Percentiles rank a stretch among this genome's conserved stretches.
Conservation (phyloP, 2,329 filamentous ascomycete genomes). For the Cladosporium halotolerans region DNA sequence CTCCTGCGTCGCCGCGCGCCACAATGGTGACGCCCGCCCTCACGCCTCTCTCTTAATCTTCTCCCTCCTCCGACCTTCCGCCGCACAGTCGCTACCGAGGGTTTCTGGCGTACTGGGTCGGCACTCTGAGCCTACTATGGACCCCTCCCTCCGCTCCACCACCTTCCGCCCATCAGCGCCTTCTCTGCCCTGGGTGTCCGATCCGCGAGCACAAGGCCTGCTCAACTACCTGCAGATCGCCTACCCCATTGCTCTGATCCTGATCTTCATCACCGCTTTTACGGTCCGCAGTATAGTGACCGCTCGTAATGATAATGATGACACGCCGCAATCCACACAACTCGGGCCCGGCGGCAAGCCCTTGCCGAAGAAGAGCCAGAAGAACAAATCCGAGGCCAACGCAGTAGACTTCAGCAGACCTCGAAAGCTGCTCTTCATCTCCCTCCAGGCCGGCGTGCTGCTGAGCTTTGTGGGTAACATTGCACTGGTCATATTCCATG, state of each 20-base stretch:
- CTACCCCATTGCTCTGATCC: constrained; percentile 58
- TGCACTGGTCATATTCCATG: constrained; percentile 66
- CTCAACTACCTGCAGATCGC: constrained; percentile 48
- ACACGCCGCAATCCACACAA: constrained; percentile 35
- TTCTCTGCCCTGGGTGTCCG: constrained; percentile 28
- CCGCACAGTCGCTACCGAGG: constrained; percentile 10
- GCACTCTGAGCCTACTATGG: constrained; percentile 1
- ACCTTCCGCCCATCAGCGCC: constrained; percentile 6
- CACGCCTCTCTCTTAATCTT: constrained; percentile 5
- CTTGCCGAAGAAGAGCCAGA: constrained; percentile 59
- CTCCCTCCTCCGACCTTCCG: constrained; percentile 8
- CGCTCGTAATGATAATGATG: constrained; percentile 40
- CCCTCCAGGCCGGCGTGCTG: constrained; percentile 63
- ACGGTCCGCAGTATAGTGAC: constrained; percentile 54
- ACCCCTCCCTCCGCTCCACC: constrained; percentile 6
- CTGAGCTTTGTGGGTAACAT: constrained; percentile 72
- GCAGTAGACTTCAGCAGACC: constrained; percentile 57
- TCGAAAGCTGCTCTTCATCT: constrained; percentile 68
- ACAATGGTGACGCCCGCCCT: constrained; percentile 9
- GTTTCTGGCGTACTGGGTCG: constrained; percentile 1
- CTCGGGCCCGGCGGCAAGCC: constrained; percentile 86
- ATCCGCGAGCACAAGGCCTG: constrained; percentile 37
- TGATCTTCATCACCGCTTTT: constrained; percentile 59
- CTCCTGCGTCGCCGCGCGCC: constrained; percentile 5
- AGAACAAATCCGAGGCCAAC: constrained; percentile 36